Evolutionary conservation across 257 asterid genomes (phyloP), one percentile per base, ranked within the genome.

Genomic region (Ilex asprella): DNA sequence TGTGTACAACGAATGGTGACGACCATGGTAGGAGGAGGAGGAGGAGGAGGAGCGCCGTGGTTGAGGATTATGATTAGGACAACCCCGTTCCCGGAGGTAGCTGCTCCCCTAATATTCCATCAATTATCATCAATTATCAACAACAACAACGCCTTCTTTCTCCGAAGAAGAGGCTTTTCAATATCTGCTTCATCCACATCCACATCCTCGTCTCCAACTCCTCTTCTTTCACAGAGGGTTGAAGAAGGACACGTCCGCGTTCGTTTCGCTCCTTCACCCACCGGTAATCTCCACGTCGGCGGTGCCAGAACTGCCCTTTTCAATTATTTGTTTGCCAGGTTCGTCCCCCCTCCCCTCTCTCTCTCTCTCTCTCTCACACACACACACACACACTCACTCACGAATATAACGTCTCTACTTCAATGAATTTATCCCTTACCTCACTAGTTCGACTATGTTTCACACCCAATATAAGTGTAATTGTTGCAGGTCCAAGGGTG

Each of bases 291-390:
- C 58, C 99, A 92, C 69, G 97, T 92, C 12, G 99, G 99, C 56
- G 97, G 99, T 39, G 99, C 99, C 54, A 83, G 99, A 53, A 92
- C 97, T 32, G 97, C 99, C 7, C 97, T 92, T 60, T 92, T 86
- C 81, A 92, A 92, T 66, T 92, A 92, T 69, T 72, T 92, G 75
- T 89, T 83, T 66, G 96, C 99, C 44, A 1, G 29, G 66, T 67
- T 21, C n/a, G 7, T 30, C 9, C 41, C 16, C 43, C 39, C 9
- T 44, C 50, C 13, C 50, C 13, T 44, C 13, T 1, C 9, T n/a
- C 50, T 44, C 50, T 8, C 50, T 12, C 50, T 12, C 50, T 12
- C 50, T 12, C 50, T 12, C 50, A 0, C 50, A 0, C 50, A 8
- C 50, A 12, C 50, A 8, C 50, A 8, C 50, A 8, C 50, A 12